Evolutionary conservation across 2,329 filamentous ascomycete genomes (phyloP), one percentile per base, ranked within the genome.

Genomic region (Cercospora sesami): DNA sequence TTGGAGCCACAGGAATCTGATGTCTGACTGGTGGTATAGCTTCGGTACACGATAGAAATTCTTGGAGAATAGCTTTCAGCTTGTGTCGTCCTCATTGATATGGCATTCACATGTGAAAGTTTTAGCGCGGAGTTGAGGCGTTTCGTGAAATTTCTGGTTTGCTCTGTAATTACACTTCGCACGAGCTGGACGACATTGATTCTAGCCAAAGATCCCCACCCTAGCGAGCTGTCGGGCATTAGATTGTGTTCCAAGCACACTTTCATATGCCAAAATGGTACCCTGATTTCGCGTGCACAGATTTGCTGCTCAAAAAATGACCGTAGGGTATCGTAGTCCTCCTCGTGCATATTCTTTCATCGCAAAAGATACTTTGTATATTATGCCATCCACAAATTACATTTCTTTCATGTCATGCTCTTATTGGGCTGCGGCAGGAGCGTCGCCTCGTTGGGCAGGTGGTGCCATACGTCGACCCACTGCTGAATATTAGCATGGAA

Each of bases 111-210:
- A 42, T 16, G 45, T 26, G 58, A n/a, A 26, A 30, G 1, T 30
- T 65, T 65, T 67, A 65, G 60, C 59, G 60, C 60, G 63, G 67
- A 65, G 65, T 60, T 65, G 7, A 30, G 66, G 64, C 18, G 63
- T 66, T 63, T 59, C 16, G 30, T 59, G 55, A 31, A 59, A n/a
- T 23, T 59, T 59, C 55, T 55, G 48, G 48, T 55, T 28, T 3
- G 48, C 48, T 55, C 48, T 55, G 48, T 55, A 55, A 55, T 26
- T 55, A 55, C 48, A 55, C 48, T 55, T 55, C 6, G 23, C 48
- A 55, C 30, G 48, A 55, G 48, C 23, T 55, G 48, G 23, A 55
- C 48, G 48, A 55, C 48, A 8, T 14, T n/a, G 36, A 28, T 55
- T 55, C 48, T 55, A 55, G 48, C 48, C 48, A 55, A 28, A 42